Base-by-base conservation (phyloP, 2,329 filamentous ascomycete genomes). In the Arthrobotrys musiformis region DNA sequence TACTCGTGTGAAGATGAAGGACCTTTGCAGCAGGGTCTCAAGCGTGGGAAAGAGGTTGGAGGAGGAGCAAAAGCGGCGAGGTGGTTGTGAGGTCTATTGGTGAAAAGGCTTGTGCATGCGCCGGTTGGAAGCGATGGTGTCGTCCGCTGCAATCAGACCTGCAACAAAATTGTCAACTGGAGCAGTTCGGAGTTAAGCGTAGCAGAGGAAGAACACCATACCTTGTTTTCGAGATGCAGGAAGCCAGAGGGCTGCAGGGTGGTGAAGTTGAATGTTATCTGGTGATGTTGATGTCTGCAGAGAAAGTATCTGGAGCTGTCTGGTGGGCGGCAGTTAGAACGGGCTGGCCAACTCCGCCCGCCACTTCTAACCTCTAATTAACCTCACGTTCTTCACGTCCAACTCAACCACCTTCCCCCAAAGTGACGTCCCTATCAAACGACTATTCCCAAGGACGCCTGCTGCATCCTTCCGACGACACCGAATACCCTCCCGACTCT, bases 71-170 rank as follows among this genome's bases (percentile, higher is more conserved):
- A 17, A 33, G 48, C 35, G 60, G 42, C 22, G 54, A 22, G 24
- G 33, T 30, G 13, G 28, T 26, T 28, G 54, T 13, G 17, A 42
- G 22, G 33, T 40, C 6, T 52, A 28, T 30, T 26, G 35, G 30
- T 46, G 58, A 44, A 52, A 50, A 48, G 35, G 52, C 50, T 52
- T 63, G 40, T 17, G 56, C 24, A 35, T 48, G 58, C 24, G 17
- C 24, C 15, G 37, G 37, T n/a, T 15, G 13, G 11, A 56, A 72
- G 68, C 68, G 68, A 72, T 72, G 58, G 58, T 35, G 58, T 48
- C 44, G 2, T 60, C 24, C 17, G 40, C 33, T 24, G 54, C 17
- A 58, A 26, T 26, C 30, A 2, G 19, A 33, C 19, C 54, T 58
- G 17, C 33, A 40, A 40, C 30, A 40, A 58, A 58, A 58, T 40